Evolutionary conservation across 805 yeast genomes (phyloP), one percentile per base, ranked within the genome.

Genomic region (Cyberlindnera meyerae): DNA sequence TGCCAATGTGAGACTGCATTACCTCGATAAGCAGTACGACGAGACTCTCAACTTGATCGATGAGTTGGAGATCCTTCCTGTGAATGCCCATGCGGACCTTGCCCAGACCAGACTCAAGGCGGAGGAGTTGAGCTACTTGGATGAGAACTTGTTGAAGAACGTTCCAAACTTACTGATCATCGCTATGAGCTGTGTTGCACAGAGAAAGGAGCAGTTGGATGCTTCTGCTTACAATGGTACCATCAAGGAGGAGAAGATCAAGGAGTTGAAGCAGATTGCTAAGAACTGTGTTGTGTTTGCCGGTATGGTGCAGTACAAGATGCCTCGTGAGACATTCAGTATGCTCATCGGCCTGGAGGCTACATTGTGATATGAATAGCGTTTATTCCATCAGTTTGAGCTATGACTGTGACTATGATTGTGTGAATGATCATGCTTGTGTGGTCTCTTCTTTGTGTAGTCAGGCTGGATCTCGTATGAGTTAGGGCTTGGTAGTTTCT

Each of bases 221-320:
- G 50, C 55, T 11, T 62, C 68, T 38, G 57, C 65, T 4, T 65
- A 71, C 11, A 73, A 73, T 39, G 70, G 65, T 27, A 52, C 66
- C 3, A 65, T 73, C 11, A 73, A 72, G 40, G 71, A 68, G 28
- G 75, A 72, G 39, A 82, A 79, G 54, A 60, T 73, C 15, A 65
- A 59, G 4, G 73, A 75, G 28, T 63, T 86, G 52, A 68, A 68
- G 34, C 71, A 71, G 43, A 69, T 82, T 45, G 87, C 95, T 3
- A 82, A 78, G 58, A 87, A 87, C 60, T 83, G 95, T 60, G 87
- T 89, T 88, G 77, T 89, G 4, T 90, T 82, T 58, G 95, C 97
- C 6, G 97, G 97, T 43, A 82, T 90, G 79, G 81, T 89, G 25
- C 95, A 86, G 62, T 88, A 84, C 61, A 80, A 82, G 57, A 86